Evolutionary conservation across 2,329 filamentous ascomycete genomes (phyloP).

Genomic region (Paracamarosporium sp.): DNA sequence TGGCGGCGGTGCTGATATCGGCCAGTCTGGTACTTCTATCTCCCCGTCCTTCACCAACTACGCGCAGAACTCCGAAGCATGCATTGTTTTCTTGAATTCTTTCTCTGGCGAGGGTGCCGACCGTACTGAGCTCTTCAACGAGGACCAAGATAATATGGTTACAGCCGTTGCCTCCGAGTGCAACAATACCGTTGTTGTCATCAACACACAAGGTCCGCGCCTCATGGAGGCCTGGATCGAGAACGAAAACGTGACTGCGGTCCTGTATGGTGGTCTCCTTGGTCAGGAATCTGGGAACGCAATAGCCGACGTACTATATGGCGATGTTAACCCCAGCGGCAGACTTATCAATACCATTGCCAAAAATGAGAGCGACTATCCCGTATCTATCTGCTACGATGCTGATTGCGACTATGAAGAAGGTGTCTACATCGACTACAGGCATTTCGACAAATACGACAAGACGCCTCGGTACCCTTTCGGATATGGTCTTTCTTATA

Average conservation of each 20-base stretch:
- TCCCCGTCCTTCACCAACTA: background rate
- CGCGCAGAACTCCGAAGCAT: constrained; percentile 37
- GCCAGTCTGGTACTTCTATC: constrained; percentile 19
- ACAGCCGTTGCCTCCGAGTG: constrained; percentile 43
- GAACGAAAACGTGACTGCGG: constrained; percentile 45
- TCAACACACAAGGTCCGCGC: constrained; percentile 46
- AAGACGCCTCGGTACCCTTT: constrained; percentile 53
- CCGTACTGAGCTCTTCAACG: constrained; percentile 52
- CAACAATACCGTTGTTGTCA: constrained; percentile 47
- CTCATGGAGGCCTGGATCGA: constrained; percentile 45
- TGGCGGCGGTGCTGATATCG: background rate
- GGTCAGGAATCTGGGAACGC: constrained; percentile 54
- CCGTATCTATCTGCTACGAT: constrained; percentile 26
- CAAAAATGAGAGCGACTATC: constrained; percentile 40
- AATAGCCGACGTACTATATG: constrained; percentile 55
- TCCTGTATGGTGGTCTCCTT: constrained; percentile 48
- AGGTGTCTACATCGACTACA: constrained; percentile 54
- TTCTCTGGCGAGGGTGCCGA: constrained; percentile 59
- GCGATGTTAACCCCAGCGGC: constrained; percentile 54
- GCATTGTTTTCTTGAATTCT: constrained; percentile 57
- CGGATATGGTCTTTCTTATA: constrained; percentile 47
- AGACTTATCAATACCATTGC: constrained; percentile 62
- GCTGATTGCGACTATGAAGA: constrained; percentile 43
- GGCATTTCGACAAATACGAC: constrained; percentile 49
- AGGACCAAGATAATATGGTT: constrained; percentile 56